Evolutionary conservation across 106 monocot genomes (phyloP).

Genomic region (Platanthera zijinensis): DNA sequence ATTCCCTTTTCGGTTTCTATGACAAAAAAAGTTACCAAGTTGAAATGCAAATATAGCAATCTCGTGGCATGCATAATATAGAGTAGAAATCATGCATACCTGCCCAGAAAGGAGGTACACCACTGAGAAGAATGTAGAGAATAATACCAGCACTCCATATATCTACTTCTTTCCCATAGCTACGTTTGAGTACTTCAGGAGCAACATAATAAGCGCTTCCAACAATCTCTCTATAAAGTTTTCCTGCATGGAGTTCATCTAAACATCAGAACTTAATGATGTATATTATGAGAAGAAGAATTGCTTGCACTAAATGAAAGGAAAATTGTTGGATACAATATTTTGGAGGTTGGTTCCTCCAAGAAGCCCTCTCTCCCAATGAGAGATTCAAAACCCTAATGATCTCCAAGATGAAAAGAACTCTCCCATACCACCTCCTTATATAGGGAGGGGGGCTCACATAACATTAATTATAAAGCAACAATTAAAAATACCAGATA

Average conservation of each 20-base stretch:
- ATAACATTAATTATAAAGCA: too few species aligned
- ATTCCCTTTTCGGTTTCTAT: constrained; percentile 69
- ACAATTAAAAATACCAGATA: too few species aligned
- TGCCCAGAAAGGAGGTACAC: constrained; percentile 49
- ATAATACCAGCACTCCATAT: constrained; percentile 52
- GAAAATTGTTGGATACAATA: too few species aligned
- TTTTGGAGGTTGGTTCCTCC: too few species aligned
- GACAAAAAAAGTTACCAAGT: not conserved
- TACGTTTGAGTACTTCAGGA: constrained; percentile 33
- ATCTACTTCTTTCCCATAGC: constrained; percentile 40
- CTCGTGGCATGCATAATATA: not conserved
- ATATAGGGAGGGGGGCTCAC: too few species aligned
- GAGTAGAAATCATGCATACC: constrained; percentile 12
- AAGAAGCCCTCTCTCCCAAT: too few species aligned
- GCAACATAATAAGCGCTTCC: constrained; percentile 54
- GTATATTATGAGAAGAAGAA: too few species aligned
- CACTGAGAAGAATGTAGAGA: constrained; percentile 41
- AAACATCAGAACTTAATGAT: not conserved
- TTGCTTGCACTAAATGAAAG: too few species aligned
- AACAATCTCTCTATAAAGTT: constrained; percentile 42
- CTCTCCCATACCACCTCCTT: too few species aligned
- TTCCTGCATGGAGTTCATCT: constrained; percentile 17
- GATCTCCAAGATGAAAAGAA: too few species aligned
- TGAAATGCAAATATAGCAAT: not conserved
- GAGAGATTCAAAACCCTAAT: too few species aligned